These are phyloP conservation scores for Lophiotrema nucula DNA, from an alignment of 495 filamentous ascomycete species.

Conservation along the genomic window DNA sequence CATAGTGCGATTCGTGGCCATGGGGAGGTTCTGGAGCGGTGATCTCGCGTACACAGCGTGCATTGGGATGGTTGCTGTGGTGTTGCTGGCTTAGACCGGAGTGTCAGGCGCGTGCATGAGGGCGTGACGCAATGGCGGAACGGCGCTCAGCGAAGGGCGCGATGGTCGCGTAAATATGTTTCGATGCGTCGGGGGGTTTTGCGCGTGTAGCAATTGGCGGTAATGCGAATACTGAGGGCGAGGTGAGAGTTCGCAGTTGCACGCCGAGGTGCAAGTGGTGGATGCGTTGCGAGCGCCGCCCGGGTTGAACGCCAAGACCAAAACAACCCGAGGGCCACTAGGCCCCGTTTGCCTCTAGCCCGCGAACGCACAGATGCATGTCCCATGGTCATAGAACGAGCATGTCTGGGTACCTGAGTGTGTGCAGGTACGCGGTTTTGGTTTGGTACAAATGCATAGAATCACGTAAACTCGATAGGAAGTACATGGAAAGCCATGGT, in stretches of 20 bases:
- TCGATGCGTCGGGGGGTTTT: not conserved
- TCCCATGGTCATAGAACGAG: too few relatives aligned
- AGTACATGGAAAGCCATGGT: too few relatives aligned
- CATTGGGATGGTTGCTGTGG: constrained; percentile 34
- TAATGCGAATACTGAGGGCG: constrained; percentile 21
- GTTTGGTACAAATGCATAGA: too few relatives aligned
- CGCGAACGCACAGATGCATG: too few relatives aligned
- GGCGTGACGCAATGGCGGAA: constrained; percentile 1
- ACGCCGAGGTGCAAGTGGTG: too few relatives aligned
- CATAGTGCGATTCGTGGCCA: constrained; percentile 36
- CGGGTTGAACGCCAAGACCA: too few relatives aligned
- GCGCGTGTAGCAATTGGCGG: constrained; percentile 19
- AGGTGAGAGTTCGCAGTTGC: not conserved
- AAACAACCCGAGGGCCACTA: too few relatives aligned
- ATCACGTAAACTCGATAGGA: too few relatives aligned
- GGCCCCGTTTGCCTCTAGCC: too few relatives aligned
- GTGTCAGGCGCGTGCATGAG: constrained; percentile 28
- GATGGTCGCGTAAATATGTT: not conserved
- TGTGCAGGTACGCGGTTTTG: too few relatives aligned
- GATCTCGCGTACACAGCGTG: constrained; percentile 39
- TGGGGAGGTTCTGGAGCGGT: constrained; percentile 37
- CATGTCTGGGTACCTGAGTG: too few relatives aligned
- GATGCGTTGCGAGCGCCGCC: not conserved
- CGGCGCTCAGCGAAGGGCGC: not conserved
- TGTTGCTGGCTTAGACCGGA: constrained; percentile 6